These are phyloP conservation scores for Aquilaria sinensis DNA, from an alignment of 345 rosid species.

Conservation along the genomic window DNA sequence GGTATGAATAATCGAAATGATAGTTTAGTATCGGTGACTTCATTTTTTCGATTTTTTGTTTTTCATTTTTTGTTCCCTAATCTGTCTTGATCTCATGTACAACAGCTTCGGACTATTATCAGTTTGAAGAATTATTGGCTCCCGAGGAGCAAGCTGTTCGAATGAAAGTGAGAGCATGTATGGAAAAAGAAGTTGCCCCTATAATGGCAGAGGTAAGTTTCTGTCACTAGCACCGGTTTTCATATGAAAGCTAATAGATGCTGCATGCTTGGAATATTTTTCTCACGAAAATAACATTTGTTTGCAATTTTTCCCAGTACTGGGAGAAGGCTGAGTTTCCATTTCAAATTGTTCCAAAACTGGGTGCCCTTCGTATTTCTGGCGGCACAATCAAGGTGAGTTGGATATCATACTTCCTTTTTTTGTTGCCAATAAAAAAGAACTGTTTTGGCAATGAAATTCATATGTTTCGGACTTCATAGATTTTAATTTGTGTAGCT, in stretches of 20 bases:
- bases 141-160: slow-evolving; percentile 65
- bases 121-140: slow-evolving; percentile 68
- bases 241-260: slow-evolving; percentile 5
- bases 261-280: not conserved
- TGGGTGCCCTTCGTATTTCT: slow-evolving; percentile 50
- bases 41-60: not conserved
- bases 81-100: slow-evolving; percentile 4
- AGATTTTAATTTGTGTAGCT: slow-evolving; percentile 15
- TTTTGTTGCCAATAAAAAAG: not conserved
- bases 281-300: slow-evolving; percentile 2
- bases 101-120: slow-evolving; percentile 84
- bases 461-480: not conserved
- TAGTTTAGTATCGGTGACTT: not conserved
- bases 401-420: slow-evolving; percentile 4
- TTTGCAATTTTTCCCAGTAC: slow-evolving; percentile 35
- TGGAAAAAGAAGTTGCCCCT: slow-evolving; percentile 96
- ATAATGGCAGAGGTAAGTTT: slow-evolving; percentile 66
- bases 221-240: not conserved
- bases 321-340: slow-evolving; percentile 99
- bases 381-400: slow-evolving; percentile 92
- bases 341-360: slow-evolving; percentile 74
- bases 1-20: slow-evolving; percentile 32
- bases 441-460: not conserved
- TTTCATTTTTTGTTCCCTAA: slow-evolving; percentile 2
- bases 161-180: slow-evolving; percentile 62